Conservation (phyloP, 2,329 filamentous ascomycete species). For the Neopestalotiopsis rosae region DNA sequence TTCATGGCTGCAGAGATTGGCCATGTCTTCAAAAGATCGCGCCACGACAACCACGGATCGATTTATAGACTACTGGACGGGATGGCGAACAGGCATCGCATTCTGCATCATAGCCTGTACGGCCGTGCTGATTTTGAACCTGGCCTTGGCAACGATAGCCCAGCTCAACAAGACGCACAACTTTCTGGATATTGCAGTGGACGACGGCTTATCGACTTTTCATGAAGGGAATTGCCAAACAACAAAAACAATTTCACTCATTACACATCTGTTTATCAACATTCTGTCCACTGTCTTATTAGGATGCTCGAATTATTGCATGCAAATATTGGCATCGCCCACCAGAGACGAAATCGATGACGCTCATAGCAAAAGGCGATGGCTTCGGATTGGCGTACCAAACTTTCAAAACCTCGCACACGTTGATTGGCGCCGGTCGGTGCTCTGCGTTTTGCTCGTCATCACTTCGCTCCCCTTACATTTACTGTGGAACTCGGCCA, state of each 20-base stretch:
- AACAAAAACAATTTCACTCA: neutral
- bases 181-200: neutral
- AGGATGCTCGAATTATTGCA: slow-evolving; percentile 5
- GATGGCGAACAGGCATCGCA: slow-evolving; percentile 11
- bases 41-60: neutral
- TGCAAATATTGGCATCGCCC: slow-evolving; percentile 10
- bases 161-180: slow-evolving; percentile 6
- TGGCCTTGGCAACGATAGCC: neutral
- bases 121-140: neutral
- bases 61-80: neutral
- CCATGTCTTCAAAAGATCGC: neutral
- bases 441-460: neutral
- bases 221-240: slow-evolving; percentile 4
- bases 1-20: neutral
- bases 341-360: slow-evolving; percentile 10
- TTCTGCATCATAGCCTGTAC: neutral
- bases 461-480: slow-evolving; percentile 9
- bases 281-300: neutral
- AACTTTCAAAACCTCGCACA: slow-evolving; percentile 10
- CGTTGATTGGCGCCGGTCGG: neutral
- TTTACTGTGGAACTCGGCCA: slow-evolving; percentile 16
- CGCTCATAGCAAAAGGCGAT: neutral
- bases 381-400: slow-evolving; percentile 6
- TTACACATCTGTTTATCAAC: slow-evolving; percentile 8
- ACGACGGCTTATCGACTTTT: slow-evolving; percentile 9